These are phyloP conservation scores for Termitomyces sp. DNA, from an alignment of 768 basidiomycete genomes.

Conservation along the genomic window DNA sequence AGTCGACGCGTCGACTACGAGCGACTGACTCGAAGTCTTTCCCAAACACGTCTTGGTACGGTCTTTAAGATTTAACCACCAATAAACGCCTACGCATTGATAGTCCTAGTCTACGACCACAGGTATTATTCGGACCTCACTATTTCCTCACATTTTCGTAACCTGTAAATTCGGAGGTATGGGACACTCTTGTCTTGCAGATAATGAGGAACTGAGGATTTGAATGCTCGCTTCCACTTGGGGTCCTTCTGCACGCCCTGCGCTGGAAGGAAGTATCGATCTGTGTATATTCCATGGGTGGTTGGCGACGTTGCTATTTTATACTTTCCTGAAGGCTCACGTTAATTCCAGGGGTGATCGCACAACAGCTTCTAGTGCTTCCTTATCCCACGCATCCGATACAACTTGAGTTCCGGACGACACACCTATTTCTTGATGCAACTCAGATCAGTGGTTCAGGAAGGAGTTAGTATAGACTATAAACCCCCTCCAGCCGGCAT, in stretches of 20 bases:
- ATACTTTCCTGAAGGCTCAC: neutral
- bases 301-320: constrained; percentile 19
- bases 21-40: constrained; percentile 25
- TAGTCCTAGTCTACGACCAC: constrained; percentile 43
- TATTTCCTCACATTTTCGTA: neutral
- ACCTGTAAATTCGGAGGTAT: constrained; percentile 29
- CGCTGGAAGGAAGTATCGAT: constrained; percentile 36
- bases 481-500: constrained; percentile 17
- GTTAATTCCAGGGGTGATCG: constrained; percentile 27
- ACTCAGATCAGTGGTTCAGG: constrained; percentile 26
- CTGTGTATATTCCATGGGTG: constrained; percentile 50
- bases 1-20: constrained; percentile 34
- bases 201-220: constrained; percentile 34
- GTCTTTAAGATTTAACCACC: too few relatives aligned
- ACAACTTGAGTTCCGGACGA: constrained; percentile 31
- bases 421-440: constrained; percentile 34
- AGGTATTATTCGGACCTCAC: constrained; percentile 15
- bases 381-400: constrained; percentile 29
- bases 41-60: constrained; percentile 33
- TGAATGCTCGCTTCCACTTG: constrained; percentile 42
- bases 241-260: constrained; percentile 29
- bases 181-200: constrained; percentile 33
- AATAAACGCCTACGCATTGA: neutral
- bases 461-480: constrained; percentile 16
- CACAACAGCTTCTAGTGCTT: constrained; percentile 38